Base-by-base conservation (phyloP, 106 monocot genomes). In the Dendrobium huoshanense region DNA sequence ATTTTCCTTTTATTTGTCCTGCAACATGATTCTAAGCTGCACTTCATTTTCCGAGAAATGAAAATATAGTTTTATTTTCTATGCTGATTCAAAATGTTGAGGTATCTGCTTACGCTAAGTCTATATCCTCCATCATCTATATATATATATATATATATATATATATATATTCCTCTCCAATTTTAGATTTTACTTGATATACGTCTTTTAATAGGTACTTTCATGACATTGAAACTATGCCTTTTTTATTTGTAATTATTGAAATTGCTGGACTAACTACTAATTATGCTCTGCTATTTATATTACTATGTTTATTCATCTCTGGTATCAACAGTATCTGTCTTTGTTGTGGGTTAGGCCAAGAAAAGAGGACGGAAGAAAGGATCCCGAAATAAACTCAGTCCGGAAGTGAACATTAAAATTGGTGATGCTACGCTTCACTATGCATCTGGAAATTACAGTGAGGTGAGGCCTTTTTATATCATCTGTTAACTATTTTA, bases 381-480 rank as follows among this genome's bases (percentile, higher is more conserved):
- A 72, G 93, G 95, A 48, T 85, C 87, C 58, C 91, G 75, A 79
- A 91, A 87, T 44, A 95, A 88, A n/a, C 85, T 85, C 55, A 91
- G 37, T 78, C 93, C 95, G 58, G 95, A 91, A 88, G 81, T 95
- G 16, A 78, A 81, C 47, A 85, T 72, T 73, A 99, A 88, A 81
- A 78, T 99, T 87, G 95, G 91, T 68, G 95, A 99, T 82, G 95
- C 95, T 64, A 98, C 90, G 79, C 89, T 94, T 75, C 81, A 81
- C 85, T 92, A 91, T 88, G 89, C 95, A 85, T 87, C 86, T 79
- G 89, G 87, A 81, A 73, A 79, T 55, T 95, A 89, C 77, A 77
- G 87, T 67, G 85, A 92, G 91, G 96, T 94, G 5, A 79, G 77
- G 29, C 45, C 47, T 77, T 73, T 25, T 67, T 48, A 17, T 70